These are phyloP conservation scores for Cladophialophora chaetospira DNA, from an alignment of 2,329 filamentous ascomycete genomes.

Conservation along the genomic window DNA sequence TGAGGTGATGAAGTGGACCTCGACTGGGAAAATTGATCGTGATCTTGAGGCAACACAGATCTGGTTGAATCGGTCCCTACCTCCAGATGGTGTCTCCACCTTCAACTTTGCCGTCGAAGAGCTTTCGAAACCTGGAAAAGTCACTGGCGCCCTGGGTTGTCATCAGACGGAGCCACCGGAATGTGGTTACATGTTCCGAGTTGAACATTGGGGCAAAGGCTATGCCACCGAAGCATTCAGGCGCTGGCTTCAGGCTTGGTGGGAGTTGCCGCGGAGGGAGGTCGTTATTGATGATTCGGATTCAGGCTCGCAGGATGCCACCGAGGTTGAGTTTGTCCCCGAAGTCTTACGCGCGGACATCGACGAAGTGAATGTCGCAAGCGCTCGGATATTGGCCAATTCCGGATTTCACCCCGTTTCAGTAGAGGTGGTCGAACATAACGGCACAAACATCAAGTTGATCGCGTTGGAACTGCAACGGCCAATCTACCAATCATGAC, in stretches of 20 bases:
- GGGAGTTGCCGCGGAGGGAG: slow-evolving; percentile 51
- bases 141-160: slow-evolving; percentile 53
- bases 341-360: slow-evolving; percentile 18
- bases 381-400: slow-evolving; percentile 21
- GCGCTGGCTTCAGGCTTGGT: slow-evolving; percentile 53
- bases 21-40: slow-evolving; percentile 46
- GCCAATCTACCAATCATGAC: slow-evolving; percentile 7
- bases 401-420: slow-evolving; percentile 16
- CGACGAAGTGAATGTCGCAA: slow-evolving; percentile 21
- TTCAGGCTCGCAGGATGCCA: background rate
- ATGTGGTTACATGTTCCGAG: slow-evolving; percentile 60
- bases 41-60: slow-evolving; percentile 48
- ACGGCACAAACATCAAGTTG: slow-evolving; percentile 13
- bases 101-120: slow-evolving; percentile 56
- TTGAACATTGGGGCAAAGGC: slow-evolving; percentile 58
- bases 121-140: slow-evolving; percentile 18
- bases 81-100: slow-evolving; percentile 53
- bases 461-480: slow-evolving; percentile 9
- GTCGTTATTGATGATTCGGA: slow-evolving; percentile 40
- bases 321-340: background rate
- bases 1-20: slow-evolving; percentile 65
- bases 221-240: slow-evolving; percentile 60
- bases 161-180: slow-evolving; percentile 50
- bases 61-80: slow-evolving; percentile 47
- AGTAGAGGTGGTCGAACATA: slow-evolving; percentile 15